Percentiles rank a stretch among this genome's conserved stretches.
Evolutionary conservation across 2,329 filamentous ascomycete species (phyloP).

Genomic region (Trichoderma afroharzianum): DNA sequence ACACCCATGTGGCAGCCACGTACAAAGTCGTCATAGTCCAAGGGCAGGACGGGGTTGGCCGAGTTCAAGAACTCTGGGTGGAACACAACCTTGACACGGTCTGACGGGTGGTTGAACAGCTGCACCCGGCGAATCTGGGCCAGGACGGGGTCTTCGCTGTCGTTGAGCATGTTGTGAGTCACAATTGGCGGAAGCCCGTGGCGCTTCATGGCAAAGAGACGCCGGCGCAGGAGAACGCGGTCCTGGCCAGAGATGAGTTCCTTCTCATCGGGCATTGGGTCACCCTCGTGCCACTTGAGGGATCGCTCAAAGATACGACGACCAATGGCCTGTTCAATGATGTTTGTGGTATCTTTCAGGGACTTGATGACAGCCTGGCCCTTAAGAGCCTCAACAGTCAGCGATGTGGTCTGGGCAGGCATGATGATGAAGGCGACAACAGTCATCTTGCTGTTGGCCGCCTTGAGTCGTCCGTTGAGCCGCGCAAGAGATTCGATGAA

Average conservation of each 20-base stretch:
- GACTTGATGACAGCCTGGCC: conserved; percentile 98
- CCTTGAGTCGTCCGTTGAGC: conserved; percentile 89
- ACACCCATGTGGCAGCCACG: conserved; percentile 93
- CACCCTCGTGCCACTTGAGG: conserved; percentile 91
- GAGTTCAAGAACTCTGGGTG: conserved; percentile 97
- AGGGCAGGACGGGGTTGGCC: conserved; percentile 86
- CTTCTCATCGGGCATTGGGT: conserved; percentile 91
- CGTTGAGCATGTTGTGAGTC: conserved; percentile 98
- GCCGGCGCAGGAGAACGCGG: conserved; percentile 83
- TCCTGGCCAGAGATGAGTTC: conserved; percentile 90
- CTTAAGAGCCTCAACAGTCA: conserved; percentile 93
- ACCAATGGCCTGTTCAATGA: conserved; percentile 89
- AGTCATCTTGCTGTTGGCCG: conserved; percentile 79
- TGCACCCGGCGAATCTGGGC: conserved; percentile 95
- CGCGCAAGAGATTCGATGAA: conserved; percentile 96
- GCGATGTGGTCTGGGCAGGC: conserved; percentile 91
- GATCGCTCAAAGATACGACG: conserved; percentile 93
- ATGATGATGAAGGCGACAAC: conserved; percentile 98
- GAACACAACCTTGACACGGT: conserved; percentile 97
- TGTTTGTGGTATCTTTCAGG: conserved; percentile 83
- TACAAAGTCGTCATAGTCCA: conserved; percentile 98
- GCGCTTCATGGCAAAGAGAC: conserved; percentile 95
- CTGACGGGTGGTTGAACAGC: conserved; percentile 91
- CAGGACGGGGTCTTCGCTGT: conserved; percentile 86
- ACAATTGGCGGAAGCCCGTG: conserved; percentile 88